A percentile compares a stretch with the other conserved stretches of the same genome.
Conservation (phyloP, 306 rosid species). For the apple (Malus domestica) region DNA sequence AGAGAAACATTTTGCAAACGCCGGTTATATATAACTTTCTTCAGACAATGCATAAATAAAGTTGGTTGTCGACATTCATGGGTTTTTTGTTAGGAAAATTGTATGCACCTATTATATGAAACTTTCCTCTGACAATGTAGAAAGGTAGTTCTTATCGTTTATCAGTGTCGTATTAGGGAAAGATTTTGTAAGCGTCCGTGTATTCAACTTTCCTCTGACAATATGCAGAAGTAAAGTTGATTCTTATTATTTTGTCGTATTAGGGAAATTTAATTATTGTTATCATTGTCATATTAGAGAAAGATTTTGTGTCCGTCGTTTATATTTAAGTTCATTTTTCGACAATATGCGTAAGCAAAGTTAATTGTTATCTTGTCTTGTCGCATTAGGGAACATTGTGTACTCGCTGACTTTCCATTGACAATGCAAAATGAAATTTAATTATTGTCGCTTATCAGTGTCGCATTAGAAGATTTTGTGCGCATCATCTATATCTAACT, state of each 20-base stretch:
- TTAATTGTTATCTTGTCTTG: not conserved
- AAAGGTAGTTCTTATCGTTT: too few species aligned
- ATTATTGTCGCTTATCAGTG: not conserved
- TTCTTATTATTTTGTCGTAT: not conserved
- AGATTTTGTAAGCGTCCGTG: too few species aligned
- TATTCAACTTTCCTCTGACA: not conserved
- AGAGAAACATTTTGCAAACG: not conserved
- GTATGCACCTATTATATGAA: not conserved
- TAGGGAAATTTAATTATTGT: too few species aligned
- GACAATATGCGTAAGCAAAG: not conserved
- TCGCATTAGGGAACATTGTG: not conserved
- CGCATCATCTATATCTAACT: not conserved
- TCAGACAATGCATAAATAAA: not conserved
- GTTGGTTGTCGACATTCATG: not conserved
- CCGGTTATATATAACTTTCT: not conserved
- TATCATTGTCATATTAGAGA: not conserved
- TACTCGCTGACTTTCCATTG: not conserved
- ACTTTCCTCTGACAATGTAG: not conserved
- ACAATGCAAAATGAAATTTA: not conserved
- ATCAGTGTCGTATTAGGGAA: too few species aligned
- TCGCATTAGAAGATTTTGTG: not conserved
- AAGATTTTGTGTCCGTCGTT: too few species aligned
- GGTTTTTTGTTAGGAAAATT: not conserved
- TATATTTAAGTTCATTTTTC: too few species aligned
- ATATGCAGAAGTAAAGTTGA: not conserved